Base-by-base conservation (phyloP, 441 rosid genomes). In the Macaranga tanarius region DNA sequence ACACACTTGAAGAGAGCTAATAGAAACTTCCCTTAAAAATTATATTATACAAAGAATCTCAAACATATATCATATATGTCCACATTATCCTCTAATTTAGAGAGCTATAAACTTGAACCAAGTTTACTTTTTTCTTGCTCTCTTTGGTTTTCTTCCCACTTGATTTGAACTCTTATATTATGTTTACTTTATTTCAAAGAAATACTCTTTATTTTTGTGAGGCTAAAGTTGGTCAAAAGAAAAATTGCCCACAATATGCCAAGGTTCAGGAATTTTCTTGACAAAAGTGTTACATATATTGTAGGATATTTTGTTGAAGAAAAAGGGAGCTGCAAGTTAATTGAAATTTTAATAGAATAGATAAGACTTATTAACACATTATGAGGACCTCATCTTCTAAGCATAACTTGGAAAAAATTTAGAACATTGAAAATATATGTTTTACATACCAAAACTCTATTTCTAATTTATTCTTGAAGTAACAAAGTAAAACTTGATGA, bases 141-240 rank as follows among this genome's bases (percentile, higher is more conserved):
- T 40, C 3, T 62, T 38, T 31, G 38, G 0, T 40, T 40, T 38
- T n/a, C 4, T 62, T n/a, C 9, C 19, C 23, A 2, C 25, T 34
- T 28, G 44, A 31, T 61, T 15, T 20, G 44, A 64, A 44, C 20
- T 45, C 55, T 45, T 25, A 65, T 45, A 42, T 42, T n/a, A 45
- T 65, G 68, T 45, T 65, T 45, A 64, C 68, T 65, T 65, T 65
- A 45, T 47, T 65, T 25, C n/a, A 45, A 65, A 65, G 68, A 44
- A 65, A 65, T 45, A 45, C 9, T 45, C 20, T n/a, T 45, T 11
- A 13, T 45, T 64, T 45, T 42, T n/a, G 7, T 60, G 3, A 58
- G 26, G 38, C 7, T 28, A 60, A 60, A 60, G 44, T 28, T 60
- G 63, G 63, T 60, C 63, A 60, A 28, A 60, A 12, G 40, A 15